Evolutionary conservation across 768 basidiomycete genomes (phyloP), one percentile per base, ranked within the genome.

Genomic region (Lenzites betulinus): DNA sequence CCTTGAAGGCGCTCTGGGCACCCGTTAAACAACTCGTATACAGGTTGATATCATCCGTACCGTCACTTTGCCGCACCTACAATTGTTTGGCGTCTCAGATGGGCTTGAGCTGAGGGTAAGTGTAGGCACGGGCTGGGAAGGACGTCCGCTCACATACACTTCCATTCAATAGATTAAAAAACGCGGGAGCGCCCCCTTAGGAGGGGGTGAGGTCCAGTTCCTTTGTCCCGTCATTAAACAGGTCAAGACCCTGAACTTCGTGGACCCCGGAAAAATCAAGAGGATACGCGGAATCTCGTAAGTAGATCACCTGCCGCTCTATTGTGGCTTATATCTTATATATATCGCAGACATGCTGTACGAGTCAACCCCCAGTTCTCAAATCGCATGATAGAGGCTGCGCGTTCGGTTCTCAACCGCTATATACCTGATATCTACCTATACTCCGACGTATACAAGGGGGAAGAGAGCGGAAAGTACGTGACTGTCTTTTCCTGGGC

Each of bases 391-490:
- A 97, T 99, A 51, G 96, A 98, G 67, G 85, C 95, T 8, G 87
- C 93, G 18, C 87, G 97, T 39, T 95, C 93, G 2, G 81, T 99
- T 23, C 79, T 99, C 44, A 98, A 98, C 72, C 90, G 95, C 4
- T 97, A 92, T 73, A 97, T 98, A 59, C 96, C 97, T 38, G 97
- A 99, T 71, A 95, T 98, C 28, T 98, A 98, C 75, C 85, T 99
- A 39, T 96, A 98, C 73, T 96, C 97, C 3, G 97, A 99, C 64
- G 95, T 98, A 23, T 98, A 97, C 77, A 96, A 97, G 72, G 95
- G 95, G 7, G 92, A 93, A 18, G 97, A 98, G 63, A 95, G 93
- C 65, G 96, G 96, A 74, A 98, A 94, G 95, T 95, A 66, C 63
- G 94, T 77, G 0, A 25, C 13, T 28, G 46, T 16, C 18, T 46